These are phyloP conservation scores for Blastocystis sp. DNA, from an alignment of 352 stramenopile species.

Conservation along the genomic window DNA sequence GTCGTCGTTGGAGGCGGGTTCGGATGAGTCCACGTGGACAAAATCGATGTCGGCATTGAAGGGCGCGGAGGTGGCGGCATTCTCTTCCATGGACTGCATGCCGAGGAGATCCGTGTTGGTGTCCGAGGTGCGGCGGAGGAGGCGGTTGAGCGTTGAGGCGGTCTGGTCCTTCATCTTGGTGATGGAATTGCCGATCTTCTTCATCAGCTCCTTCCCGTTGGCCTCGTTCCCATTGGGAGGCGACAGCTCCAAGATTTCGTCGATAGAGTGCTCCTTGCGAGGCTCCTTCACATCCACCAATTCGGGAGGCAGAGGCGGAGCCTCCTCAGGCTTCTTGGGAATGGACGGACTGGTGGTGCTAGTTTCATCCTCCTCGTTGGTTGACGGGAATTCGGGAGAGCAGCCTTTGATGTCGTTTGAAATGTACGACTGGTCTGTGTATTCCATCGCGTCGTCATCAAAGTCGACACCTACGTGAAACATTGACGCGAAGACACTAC, in stretches of 20 bases:
- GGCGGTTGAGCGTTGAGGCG: background rate
- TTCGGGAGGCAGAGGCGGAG: constrained; percentile 12
- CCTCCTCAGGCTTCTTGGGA: background rate
- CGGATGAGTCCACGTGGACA: background rate
- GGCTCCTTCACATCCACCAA: constrained; percentile 1
- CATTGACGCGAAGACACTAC: background rate
- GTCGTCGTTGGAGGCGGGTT: constrained; percentile 38
- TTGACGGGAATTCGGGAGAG: background rate
- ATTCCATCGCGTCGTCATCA: constrained; percentile 7
- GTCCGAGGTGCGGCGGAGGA: constrained; percentile 17
- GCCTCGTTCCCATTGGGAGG: background rate
- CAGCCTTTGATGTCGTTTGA: background rate
- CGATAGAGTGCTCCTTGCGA: constrained; percentile 8
- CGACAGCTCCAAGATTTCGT: constrained; percentile 29
- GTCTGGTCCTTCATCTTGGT: constrained; percentile 50
- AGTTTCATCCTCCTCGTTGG: background rate
- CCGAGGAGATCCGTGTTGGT: constrained; percentile 24
- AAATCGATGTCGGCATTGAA: constrained; percentile 27
- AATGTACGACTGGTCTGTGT: constrained; percentile 11
- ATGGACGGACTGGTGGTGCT: background rate
- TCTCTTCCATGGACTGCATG: background rate
- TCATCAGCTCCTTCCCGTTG: background rate
- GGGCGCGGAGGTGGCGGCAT: background rate
- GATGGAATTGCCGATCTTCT: constrained; percentile 45
- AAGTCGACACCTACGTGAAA: background rate